A percentile compares a stretch with the other conserved stretches of the same genome.
These are phyloP conservation scores for Leersia perrieri DNA, from an alignment of 176 grass and related monocot species.

Conservation along the genomic window DNA sequence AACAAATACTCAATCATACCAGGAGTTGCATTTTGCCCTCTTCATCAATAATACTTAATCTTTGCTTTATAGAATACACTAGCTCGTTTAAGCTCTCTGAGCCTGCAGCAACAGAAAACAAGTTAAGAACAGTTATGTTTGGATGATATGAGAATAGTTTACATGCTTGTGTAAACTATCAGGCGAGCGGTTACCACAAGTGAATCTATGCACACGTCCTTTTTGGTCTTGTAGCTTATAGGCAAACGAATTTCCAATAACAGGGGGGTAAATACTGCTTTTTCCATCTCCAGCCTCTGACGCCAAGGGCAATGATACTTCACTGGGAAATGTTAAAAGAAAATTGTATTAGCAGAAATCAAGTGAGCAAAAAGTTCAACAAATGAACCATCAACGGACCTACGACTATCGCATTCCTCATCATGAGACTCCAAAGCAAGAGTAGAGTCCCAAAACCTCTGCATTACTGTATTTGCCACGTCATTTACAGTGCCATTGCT, in stretches of 20 bases:
- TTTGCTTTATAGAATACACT: slow-evolving; percentile 55
- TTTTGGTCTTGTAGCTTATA: slow-evolving; percentile 88
- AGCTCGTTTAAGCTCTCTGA: slow-evolving; percentile 70
- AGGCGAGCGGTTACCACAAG: slow-evolving; percentile 55
- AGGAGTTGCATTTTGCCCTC: slow-evolving; percentile 68
- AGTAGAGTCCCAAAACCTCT: slow-evolving; percentile 97
- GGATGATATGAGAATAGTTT: neutral
- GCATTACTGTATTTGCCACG: slow-evolving; percentile 88
- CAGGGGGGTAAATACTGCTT: slow-evolving; percentile 57
- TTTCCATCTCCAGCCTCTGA: slow-evolving; percentile 74
- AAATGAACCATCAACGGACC: slow-evolving; percentile 44
- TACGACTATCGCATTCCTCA: slow-evolving; percentile 74
- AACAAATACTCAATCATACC: slow-evolving; percentile 48
- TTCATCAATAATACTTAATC: slow-evolving; percentile 57
- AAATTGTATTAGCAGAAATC: slow-evolving; percentile 7
- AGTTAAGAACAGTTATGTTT: slow-evolving; percentile 28
- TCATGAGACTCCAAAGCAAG: slow-evolving; percentile 90
- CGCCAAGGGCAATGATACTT: slow-evolving; percentile 69
- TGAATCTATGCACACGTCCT: slow-evolving; percentile 79
- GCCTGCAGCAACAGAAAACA: slow-evolving; percentile 41
- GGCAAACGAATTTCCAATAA: slow-evolving; percentile 78
- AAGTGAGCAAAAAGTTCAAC: neutral
- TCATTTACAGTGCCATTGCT: slow-evolving; percentile 76
- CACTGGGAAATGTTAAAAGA: slow-evolving; percentile 46
- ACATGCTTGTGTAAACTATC: slow-evolving; percentile 30